Conservation (phyloP, 768 basidiomycete genomes). For the Mycena polygramma region DNA sequence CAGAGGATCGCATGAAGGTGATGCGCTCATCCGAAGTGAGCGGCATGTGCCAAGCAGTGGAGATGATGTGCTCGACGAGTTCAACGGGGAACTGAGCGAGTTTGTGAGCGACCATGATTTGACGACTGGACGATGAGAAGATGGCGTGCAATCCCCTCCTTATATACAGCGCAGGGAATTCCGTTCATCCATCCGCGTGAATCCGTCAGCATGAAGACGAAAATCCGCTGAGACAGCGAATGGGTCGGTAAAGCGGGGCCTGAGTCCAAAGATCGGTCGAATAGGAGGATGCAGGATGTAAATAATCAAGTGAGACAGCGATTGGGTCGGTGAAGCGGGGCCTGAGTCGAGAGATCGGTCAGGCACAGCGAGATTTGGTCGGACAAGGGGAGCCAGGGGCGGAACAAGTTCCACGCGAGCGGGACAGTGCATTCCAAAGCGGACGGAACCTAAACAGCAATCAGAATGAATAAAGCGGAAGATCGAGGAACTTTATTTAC, state of each 20-base stretch:
- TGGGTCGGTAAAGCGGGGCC: constrained; percentile 28
- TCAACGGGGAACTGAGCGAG: constrained; percentile 38
- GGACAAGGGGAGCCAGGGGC: constrained; percentile 17
- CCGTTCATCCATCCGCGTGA: constrained; percentile 1
- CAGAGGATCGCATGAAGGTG: constrained; percentile 37
- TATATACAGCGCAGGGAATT: constrained; percentile 6
- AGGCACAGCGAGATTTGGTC: constrained; percentile 30
- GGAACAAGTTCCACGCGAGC: constrained; percentile 15
- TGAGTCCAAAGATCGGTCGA: neutral
- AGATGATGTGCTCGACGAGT: constrained; percentile 36
- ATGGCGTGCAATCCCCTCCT: neutral
- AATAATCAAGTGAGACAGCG: constrained; percentile 27
- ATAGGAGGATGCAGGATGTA: neutral
- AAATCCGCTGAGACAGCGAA: constrained; percentile 30
- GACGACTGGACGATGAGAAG: neutral
- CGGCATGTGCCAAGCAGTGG: constrained; percentile 33
- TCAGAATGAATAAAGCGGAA: neutral
- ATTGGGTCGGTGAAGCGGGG: constrained; percentile 31
- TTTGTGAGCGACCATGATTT: constrained; percentile 3
- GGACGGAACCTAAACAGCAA: neutral
- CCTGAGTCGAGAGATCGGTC: neutral
- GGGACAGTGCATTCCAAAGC: neutral
- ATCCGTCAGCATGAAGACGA: neutral
- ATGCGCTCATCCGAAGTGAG: constrained; percentile 37
- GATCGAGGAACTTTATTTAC: too few species aligned